phyloP scores from a whole-genome alignment of 2,329 filamentous ascomycete genomes.

The Teratosphaeria epicoccoides region DNA sequence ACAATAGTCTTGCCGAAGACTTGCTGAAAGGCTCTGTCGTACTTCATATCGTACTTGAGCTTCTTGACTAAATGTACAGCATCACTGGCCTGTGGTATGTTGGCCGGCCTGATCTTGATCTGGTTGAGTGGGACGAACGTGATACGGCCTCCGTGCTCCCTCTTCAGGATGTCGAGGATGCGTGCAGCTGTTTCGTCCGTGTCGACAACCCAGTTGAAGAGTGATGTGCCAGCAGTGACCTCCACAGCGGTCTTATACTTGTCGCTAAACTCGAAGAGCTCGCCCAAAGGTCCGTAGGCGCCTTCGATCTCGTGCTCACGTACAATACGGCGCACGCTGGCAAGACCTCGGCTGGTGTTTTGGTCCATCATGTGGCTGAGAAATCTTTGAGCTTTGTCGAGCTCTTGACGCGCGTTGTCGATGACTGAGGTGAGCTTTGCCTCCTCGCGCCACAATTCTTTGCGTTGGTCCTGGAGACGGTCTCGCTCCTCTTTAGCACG shows the following conservation, averaged over 20 bases:
- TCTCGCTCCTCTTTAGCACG: slow-evolving; percentile 69
- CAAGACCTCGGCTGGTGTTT: slow-evolving; percentile 73
- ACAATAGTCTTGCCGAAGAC: slow-evolving; percentile 94
- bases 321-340: slow-evolving; percentile 75
- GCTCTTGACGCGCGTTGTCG: slow-evolving; percentile 62
- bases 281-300: slow-evolving; percentile 84
- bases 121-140: slow-evolving; percentile 92
- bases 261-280: slow-evolving; percentile 79
- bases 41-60: slow-evolving; percentile 64
- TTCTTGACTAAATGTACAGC: slow-evolving; percentile 80
- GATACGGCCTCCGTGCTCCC: slow-evolving; percentile 70
- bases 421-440: slow-evolving; percentile 74
- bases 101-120: slow-evolving; percentile 57
- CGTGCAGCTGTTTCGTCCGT: slow-evolving; percentile 76
- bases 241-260: slow-evolving; percentile 82
- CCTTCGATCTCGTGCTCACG: slow-evolving; percentile 69
- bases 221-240: slow-evolving; percentile 79
- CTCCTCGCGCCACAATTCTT: slow-evolving; percentile 78
- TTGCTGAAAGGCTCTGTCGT: slow-evolving; percentile 79
- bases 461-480: slow-evolving; percentile 72
- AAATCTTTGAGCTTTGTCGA: slow-evolving; percentile 64
- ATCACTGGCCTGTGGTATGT: slow-evolving; percentile 76
- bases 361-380: slow-evolving; percentile 82
- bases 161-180: slow-evolving; percentile 68
- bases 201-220: slow-evolving; percentile 95